These are phyloP conservation scores for Microbotryomycetes sp. DNA, from an alignment of 1,284 basidiomycete species.

Conservation along the genomic window DNA sequence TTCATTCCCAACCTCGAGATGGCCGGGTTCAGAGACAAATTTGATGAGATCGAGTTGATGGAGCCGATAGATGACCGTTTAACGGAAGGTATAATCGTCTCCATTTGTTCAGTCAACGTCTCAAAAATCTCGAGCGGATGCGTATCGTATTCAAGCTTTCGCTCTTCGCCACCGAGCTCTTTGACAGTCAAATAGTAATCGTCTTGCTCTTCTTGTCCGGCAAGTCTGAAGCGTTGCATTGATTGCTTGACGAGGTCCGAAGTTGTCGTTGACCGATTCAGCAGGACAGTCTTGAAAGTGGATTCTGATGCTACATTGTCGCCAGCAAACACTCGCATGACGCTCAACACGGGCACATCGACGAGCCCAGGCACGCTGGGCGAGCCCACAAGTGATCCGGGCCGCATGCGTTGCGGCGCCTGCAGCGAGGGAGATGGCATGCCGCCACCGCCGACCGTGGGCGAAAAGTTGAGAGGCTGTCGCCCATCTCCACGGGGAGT, in stretches of 20 bases:
- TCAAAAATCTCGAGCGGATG: constrained; percentile 82
- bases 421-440: neutral
- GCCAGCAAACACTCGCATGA: constrained; percentile 90
- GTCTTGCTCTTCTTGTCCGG: constrained; percentile 45
- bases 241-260: constrained; percentile 81
- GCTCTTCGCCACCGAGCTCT: constrained; percentile 70
- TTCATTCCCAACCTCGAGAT: constrained; percentile 89
- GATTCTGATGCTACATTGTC: constrained; percentile 79
- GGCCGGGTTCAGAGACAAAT: constrained; percentile 84
- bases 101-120: constrained; percentile 55
- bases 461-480: constrained; percentile 15
- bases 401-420: constrained; percentile 36
- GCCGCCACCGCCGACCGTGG: constrained; percentile 3
- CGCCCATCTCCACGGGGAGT: constrained; percentile 12
- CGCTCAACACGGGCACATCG: constrained; percentile 73
- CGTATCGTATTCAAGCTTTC: constrained; percentile 61
- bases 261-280: constrained; percentile 77
- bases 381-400: constrained; percentile 47
- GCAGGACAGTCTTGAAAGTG: constrained; percentile 93
- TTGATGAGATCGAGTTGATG: constrained; percentile 83
- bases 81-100: constrained; percentile 56
- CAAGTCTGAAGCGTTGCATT: constrained; percentile 80
- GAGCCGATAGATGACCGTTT: constrained; percentile 88
- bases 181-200: constrained; percentile 90
- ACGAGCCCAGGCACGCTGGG: constrained; percentile 38